A percentile compares a stretch with the other conserved stretches of the same genome.
Evolutionary conservation across 768 basidiomycete genomes (phyloP).

Genomic region (Hortiboletus campestris): DNA sequence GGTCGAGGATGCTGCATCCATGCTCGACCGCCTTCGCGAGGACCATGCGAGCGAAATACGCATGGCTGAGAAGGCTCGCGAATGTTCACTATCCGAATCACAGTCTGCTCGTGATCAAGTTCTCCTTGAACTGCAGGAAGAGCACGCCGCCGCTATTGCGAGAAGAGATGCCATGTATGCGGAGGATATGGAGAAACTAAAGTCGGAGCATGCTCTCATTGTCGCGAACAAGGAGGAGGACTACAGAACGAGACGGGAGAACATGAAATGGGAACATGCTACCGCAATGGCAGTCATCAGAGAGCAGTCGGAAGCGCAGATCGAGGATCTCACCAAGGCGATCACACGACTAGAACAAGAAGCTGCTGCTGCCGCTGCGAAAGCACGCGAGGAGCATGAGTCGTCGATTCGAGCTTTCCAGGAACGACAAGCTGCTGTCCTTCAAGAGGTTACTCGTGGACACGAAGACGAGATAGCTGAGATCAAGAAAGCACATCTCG

Average conservation of each 20-base stretch:
- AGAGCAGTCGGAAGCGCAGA: slow-evolving; percentile 41
- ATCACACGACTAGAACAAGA: slow-evolving; percentile 50
- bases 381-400: slow-evolving; percentile 48
- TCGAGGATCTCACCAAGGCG: slow-evolving; percentile 61
- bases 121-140: slow-evolving; percentile 67
- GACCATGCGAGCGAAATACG: slow-evolving; percentile 75
- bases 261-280: slow-evolving; percentile 36
- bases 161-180: slow-evolving; percentile 64
- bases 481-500: slow-evolving; percentile 48
- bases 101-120: slow-evolving; percentile 62
- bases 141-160: slow-evolving; percentile 62
- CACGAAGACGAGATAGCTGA: slow-evolving; percentile 56
- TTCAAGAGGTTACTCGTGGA: slow-evolving; percentile 53
- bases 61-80: slow-evolving; percentile 70
- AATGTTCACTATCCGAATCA: slow-evolving; percentile 73
- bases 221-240: slow-evolving; percentile 60
- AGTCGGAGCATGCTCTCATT: slow-evolving; percentile 57
- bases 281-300: slow-evolving; percentile 29
- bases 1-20: slow-evolving; percentile 55
- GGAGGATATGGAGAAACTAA: slow-evolving; percentile 65
- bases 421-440: slow-evolving; percentile 53
- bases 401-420: slow-evolving; percentile 44
- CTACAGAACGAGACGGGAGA: slow-evolving; percentile 39
- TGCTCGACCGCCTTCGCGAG: slow-evolving; percentile 67
- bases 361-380: slow-evolving; percentile 37